Base-by-base conservation (phyloP, 2,329 filamentous ascomycete genomes). In the Neofusicoccum ribis region DNA sequence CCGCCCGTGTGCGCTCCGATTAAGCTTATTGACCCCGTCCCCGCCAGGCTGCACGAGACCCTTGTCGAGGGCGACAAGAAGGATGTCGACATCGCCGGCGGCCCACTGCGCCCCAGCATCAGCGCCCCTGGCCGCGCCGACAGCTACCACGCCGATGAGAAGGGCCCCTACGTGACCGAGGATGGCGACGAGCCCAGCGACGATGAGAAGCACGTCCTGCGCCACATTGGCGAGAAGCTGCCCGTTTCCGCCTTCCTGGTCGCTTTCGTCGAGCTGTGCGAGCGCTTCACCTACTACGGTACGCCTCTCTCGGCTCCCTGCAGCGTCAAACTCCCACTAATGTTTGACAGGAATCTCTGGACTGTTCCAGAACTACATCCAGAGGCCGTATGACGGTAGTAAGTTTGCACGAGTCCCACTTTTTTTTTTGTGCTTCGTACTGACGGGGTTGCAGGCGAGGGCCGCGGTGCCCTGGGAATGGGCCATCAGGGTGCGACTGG, bases 311-410 rank as follows among this genome's bases (percentile, higher is more conserved):
- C 39, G 6, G 23, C 15, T 15, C 37, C 6, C 31, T 5, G 9
- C n/a, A 1, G n/a, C 5, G 14, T 27, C 8, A 34, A 3, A 7
- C 15, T 15, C n/a, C 41, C 56, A 36, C 43, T 59, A 23, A 59
- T 20, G 15, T 46, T 34, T 20, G 8, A 5, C 41, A 59, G 56
- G 56, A 11, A 59, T 59, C 14, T 76, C 74, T 47, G 76, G 75
- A 54, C 69, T 75, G 23, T 77, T 78, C 67, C 75, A 77, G 60
- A 78, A 78, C 69, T 78, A 77, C 67, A 77, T 78, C 65, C 14
- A 68, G 71, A 34, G 74, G 67, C 59, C 64, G 54, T 34, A 60
- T 17, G 61, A 66, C 23, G 65, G 65, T 20, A 66, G 59, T 50
- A 43, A 43, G 52, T 54, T 20, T 20, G 5, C 15, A 23, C 36